Conservation (phyloP, 192 early-diverging fungal genomes). For the Thoreauomyces humboldtii region DNA sequence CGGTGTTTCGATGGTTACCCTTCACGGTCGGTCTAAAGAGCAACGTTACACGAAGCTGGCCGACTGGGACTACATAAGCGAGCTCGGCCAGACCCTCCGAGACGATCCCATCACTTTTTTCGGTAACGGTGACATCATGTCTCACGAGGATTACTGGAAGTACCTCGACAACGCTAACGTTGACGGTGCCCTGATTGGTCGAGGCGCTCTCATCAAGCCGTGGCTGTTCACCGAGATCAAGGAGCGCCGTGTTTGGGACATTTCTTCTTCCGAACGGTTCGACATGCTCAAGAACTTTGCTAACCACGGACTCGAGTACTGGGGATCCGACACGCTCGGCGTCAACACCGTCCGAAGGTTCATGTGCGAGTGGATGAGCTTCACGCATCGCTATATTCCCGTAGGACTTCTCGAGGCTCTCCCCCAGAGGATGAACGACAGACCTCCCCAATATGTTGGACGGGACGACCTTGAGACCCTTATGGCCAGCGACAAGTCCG, state of each 20-base stretch:
- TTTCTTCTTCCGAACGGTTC: constrained; percentile 82
- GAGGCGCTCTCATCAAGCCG: constrained; percentile 92
- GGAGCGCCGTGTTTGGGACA: constrained; percentile 84
- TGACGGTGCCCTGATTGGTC: constrained; percentile 89
- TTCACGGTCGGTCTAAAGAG: constrained; percentile 89
- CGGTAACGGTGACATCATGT: constrained; percentile 72
- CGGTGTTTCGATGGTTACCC: constrained; percentile 63
- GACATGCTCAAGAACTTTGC: constrained; percentile 84
- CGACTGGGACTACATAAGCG: constrained; percentile 88
- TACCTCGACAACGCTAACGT: constrained; percentile 49
- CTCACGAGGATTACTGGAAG: constrained; percentile 78
- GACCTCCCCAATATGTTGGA: constrained; percentile 81
- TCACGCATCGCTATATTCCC: constrained; percentile 77
- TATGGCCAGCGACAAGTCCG: constrained; percentile 74
- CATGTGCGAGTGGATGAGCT: constrained; percentile 52
- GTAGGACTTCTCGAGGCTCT: constrained; percentile 88
- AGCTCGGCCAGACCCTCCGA: constrained; percentile 12
- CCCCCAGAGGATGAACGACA: constrained; percentile 89
- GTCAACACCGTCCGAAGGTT: constrained; percentile 77
- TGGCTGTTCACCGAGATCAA: constrained; percentile 97
- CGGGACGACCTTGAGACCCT: constrained; percentile 92
- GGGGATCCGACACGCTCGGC: constrained; percentile 89
- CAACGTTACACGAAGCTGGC: constrained; percentile 89
- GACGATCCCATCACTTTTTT: constrained; percentile 54
- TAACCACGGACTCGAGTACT: constrained; percentile 88